A percentile compares a stretch with the other conserved stretches of the same genome.
phyloP scores from a whole-genome alignment of 768 basidiomycete genomes.

The Boletellus ananiceps region DNA sequence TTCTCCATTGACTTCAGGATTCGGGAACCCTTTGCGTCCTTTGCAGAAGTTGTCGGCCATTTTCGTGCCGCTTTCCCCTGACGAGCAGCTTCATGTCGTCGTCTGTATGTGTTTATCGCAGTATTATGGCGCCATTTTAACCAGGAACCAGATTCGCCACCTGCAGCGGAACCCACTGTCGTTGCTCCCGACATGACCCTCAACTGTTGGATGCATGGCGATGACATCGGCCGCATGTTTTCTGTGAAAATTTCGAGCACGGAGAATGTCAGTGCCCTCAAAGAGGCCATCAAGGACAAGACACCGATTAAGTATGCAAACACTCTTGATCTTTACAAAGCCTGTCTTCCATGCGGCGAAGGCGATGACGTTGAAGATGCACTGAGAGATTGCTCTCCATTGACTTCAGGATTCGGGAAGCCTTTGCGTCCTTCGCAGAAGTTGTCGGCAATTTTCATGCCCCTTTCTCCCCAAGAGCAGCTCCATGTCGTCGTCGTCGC shows the following conservation, averaged over 20 bases:
- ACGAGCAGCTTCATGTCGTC: too few species aligned
- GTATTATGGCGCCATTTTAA: too few species aligned
- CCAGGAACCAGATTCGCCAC: too few species aligned
- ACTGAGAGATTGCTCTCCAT: neutral
- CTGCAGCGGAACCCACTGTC: too few species aligned
- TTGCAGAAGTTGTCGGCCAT: too few species aligned
- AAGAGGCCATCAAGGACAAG: neutral
- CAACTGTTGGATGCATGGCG: slow-evolving; percentile 1
- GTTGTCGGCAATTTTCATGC: too few species aligned
- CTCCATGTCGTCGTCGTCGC: neutral
- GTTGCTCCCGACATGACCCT: neutral
- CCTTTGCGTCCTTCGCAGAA: too few species aligned
- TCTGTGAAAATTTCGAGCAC: slow-evolving; percentile 2
- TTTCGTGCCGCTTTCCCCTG: too few species aligned
- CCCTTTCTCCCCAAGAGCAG: too few species aligned
- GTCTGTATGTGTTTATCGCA: too few species aligned
- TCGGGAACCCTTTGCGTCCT: too few species aligned
- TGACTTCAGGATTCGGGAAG: too few species aligned
- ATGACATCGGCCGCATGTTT: neutral
- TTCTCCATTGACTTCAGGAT: neutral
- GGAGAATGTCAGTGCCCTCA: neutral
- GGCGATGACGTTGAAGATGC: neutral
- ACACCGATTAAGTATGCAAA: neutral
- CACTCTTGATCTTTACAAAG: neutral
- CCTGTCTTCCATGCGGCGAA: neutral